Evolutionary conservation across 345 rosid genomes (phyloP), one percentile per base, ranked within the genome.

Genomic region (Pistacia vera): DNA sequence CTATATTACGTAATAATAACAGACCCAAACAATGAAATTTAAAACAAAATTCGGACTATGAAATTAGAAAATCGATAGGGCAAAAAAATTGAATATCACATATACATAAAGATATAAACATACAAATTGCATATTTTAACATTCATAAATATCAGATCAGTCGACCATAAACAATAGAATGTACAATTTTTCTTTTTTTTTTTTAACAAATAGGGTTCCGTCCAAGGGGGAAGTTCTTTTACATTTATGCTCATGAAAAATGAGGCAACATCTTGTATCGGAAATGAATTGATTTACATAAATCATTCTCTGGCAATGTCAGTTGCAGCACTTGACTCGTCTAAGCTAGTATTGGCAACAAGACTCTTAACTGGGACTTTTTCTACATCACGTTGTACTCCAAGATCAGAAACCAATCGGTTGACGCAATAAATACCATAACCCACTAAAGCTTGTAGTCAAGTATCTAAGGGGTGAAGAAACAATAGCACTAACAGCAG

Each of bases 361-460:
- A 89, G 88, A 58, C 60, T 70, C 81, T 86, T 92, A 5, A 90
- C 94, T 0, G 81, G 59, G 49, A 88, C 79, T 73, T 63, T 90
- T 11, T 22, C 76, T 71, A 88, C 91, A 75, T 93, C 97, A 2
- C 76, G 90, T 3, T 95, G 86, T 13, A 89, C 85, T 46, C 97
- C 98, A 25, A 90, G 71, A 67, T 93, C 97, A 7, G 83, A 89
- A 78, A 81, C 81, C 67, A 81, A 18, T 51, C 95, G 86, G 66
- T 85, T 85, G n/a, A 77, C 30, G 68, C 87, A 83, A 65, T 89
- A 89, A 85, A 84, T 81, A 7, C 87, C 83, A 58, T 38, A 84
- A 35, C 84, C 93, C 93, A 70, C 82, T 70, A 63, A 86, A n/a
- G 79, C 98, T 91, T 11, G 93, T 80, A 0, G 88, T 86, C 33